Conservation (phyloP, 2,329 filamentous ascomycete species). For the Periconia digitata region DNA sequence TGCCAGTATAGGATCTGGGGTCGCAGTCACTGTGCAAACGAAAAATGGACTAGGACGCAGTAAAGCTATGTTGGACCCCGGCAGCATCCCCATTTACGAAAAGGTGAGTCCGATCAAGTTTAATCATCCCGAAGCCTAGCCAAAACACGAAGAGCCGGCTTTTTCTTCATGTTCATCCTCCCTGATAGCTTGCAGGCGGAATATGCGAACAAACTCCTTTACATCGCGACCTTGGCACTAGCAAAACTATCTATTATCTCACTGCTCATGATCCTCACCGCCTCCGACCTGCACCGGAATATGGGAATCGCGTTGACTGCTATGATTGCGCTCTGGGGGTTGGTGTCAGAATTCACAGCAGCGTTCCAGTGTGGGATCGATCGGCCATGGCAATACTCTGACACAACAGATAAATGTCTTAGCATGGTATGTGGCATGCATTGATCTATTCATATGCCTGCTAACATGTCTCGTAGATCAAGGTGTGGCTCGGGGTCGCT, state of each 20-base stretch:
- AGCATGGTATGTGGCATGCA: constrained; percentile 23
- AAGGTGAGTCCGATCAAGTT: constrained; percentile 34
- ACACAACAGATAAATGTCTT: constrained; percentile 17
- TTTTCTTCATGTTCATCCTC: neutral
- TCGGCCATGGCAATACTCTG: constrained; percentile 30
- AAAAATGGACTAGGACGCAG: constrained; percentile 34
- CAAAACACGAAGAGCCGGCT: neutral
- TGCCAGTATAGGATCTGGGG: constrained; percentile 35
- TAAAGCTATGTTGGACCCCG: constrained; percentile 17
- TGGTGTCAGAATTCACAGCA: constrained; percentile 27
- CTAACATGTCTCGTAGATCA: constrained; percentile 15
- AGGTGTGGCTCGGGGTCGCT: constrained; percentile 35
- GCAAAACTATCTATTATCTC: constrained; percentile 41
- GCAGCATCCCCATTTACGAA: constrained; percentile 28
- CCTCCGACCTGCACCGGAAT: constrained; percentile 30
- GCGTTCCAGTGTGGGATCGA: constrained; percentile 36
- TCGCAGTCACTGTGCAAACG: constrained; percentile 33
- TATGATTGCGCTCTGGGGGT: constrained; percentile 35
- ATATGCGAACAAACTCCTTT: constrained; percentile 39
- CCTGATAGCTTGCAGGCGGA: constrained; percentile 24
- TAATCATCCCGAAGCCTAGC: neutral
- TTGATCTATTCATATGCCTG: neutral
- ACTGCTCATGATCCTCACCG: constrained; percentile 37
- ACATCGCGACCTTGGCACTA: constrained; percentile 35
- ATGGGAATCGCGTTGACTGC: constrained; percentile 26